These are phyloP conservation scores for Syzygium oleosum DNA, from an alignment of 345 rosid species.

Conservation along the genomic window DNA sequence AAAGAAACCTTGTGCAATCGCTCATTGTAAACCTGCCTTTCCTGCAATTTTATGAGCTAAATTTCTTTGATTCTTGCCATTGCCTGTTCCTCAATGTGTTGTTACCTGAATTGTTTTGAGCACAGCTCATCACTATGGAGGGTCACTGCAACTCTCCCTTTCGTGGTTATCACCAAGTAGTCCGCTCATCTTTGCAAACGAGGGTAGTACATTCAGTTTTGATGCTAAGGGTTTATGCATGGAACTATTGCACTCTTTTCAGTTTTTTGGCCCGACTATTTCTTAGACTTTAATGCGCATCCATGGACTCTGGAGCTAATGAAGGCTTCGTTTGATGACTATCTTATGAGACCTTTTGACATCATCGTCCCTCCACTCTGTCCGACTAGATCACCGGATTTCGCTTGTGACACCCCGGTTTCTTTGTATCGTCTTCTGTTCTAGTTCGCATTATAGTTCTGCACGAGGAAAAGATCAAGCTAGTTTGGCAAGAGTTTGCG, in stretches of 20 bases:
- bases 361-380: neutral
- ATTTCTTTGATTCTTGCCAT: slow-evolving; percentile 22
- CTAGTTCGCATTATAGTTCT: neutral
- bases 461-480: neutral
- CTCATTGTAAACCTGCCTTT: slow-evolving; percentile 5
- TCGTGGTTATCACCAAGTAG: neutral
- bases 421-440: neutral
- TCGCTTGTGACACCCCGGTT: neutral
- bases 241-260: neutral
- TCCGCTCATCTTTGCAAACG: neutral
- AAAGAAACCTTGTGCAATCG: neutral
- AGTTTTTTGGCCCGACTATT: neutral
- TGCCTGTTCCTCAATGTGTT: slow-evolving; percentile 24
- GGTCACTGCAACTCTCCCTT: neutral
- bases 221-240: neutral
- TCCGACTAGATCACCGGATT: neutral
- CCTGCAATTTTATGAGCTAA: neutral
- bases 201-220: neutral
- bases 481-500: neutral
- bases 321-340: neutral
- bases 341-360: neutral
- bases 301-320: neutral
- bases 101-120: neutral
- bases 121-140: neutral
- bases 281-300: neutral